Percentiles rank a stretch among this genome's conserved stretches.
These are phyloP conservation scores for Anethum foeniculum DNA, from an alignment of 140 eudicot species.

Conservation along the genomic window DNA sequence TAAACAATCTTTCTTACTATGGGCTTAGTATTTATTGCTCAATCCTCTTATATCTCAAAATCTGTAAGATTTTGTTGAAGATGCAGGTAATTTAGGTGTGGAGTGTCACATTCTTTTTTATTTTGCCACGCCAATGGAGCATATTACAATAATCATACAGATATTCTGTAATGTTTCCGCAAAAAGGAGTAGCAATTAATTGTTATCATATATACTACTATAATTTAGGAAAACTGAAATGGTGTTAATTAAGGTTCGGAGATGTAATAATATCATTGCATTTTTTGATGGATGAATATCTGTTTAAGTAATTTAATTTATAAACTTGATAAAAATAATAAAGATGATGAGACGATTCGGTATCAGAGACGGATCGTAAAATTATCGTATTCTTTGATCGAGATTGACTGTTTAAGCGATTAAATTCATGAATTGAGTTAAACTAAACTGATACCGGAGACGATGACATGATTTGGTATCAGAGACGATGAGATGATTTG, in stretches of 20 bases:
- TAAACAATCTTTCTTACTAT: background rate
- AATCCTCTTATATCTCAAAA: background rate
- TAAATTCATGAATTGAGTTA: too few species aligned
- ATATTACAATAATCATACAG: background rate
- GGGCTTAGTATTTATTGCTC: background rate
- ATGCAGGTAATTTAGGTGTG: background rate
- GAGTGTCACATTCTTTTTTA: background rate
- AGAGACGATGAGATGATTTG: too few species aligned
- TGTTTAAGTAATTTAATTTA: background rate
- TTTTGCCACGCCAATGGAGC: background rate
- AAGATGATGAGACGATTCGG: background rate
- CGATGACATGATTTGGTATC: too few species aligned
- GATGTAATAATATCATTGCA: too few species aligned
- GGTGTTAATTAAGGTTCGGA: too few species aligned
- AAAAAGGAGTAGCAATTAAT: background rate
- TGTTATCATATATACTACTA: too few species aligned
- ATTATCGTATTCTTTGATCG: too few species aligned
- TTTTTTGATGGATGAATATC: too few species aligned
- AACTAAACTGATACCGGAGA: too few species aligned
- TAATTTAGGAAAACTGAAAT: background rate
- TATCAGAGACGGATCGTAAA: too few species aligned
- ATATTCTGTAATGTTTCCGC: background rate
- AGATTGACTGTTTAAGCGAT: too few species aligned
- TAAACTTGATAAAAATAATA: too few species aligned
- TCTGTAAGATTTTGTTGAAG: background rate